Evolutionary conservation across 441 rosid species (phyloP), one percentile per base, ranked within the genome.

Genomic region (Kokia cookei): DNA sequence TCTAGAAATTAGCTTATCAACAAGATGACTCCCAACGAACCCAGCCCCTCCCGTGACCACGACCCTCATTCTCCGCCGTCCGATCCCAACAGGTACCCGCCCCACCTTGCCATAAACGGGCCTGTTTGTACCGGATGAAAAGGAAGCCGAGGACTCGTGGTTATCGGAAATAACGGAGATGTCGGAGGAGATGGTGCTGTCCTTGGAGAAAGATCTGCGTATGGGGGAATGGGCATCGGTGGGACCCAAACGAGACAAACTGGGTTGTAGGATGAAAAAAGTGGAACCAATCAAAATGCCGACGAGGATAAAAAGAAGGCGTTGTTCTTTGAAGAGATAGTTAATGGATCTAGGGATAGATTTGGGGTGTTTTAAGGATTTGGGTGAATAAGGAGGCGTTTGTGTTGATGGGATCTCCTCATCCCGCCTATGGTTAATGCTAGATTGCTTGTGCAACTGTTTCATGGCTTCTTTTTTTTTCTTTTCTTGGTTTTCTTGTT

Each of bases 31-130:
- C 69, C 99, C 99, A 0, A 94, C 99, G 77, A 94, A 94, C 35
- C 99, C 99, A 19, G 97, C 96, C 63, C 99, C 98, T 11, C 99
- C 99, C 0, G 97, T 94, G 15, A 94, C 98, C 17, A 93, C 98
- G 65, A 94, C 88, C 75, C 98, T 87, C 87, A 80, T 53, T 67
- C 92, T 86, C 66, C 86, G 80, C 24, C 87, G 85, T 55, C 84
- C 86, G 60, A 94, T 81, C 68, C 84, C 91, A 1, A 82, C 96
- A 4, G 99, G 97, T 8, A 91, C 86, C 29, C 99, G 87, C 3
- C 88, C 88, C 60, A 71, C 74, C 61, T 50, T 76, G 3, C 60
- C 77, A 13, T 72, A 76, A 37, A 67, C 29, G 9, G 51, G 12
- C 12, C 7, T 66, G 55, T 24, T 66, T 9, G 54, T 24, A 3